A percentile compares a stretch with the other conserved stretches of the same genome.
Evolutionary conservation across 2,329 filamentous ascomycete genomes (phyloP).

Genomic region (Aspergillus floridensis): DNA sequence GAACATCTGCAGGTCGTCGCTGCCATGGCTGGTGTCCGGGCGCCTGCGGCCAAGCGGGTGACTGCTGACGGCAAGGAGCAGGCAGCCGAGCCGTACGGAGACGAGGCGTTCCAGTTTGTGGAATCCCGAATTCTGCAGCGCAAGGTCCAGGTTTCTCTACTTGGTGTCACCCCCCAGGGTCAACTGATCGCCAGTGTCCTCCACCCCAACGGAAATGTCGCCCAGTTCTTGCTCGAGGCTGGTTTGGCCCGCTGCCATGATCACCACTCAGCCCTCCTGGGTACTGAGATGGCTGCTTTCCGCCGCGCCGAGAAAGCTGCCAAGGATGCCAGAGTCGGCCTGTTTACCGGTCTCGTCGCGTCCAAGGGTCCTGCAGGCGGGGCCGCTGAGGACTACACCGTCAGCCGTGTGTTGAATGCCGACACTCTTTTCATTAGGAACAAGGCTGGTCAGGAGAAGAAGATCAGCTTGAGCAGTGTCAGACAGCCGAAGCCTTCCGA

Average conservation of each 20-base stretch:
- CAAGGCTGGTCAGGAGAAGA: constrained; percentile 81
- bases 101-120: constrained; percentile 84
- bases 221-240: constrained; percentile 82
- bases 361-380: constrained; percentile 59
- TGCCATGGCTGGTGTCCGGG: constrained; percentile 81
- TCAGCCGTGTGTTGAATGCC: constrained; percentile 80
- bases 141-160: constrained; percentile 74
- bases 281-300: constrained; percentile 79
- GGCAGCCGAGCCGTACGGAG: constrained; percentile 82
- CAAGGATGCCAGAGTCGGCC: constrained; percentile 69
- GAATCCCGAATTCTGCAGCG: constrained; percentile 84
- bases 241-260: constrained; percentile 92
- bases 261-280: constrained; percentile 90
- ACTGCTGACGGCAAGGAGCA: constrained; percentile 78
- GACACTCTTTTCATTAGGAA: constrained; percentile 85
- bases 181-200: constrained; percentile 85
- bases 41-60: constrained; percentile 83
- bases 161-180: constrained; percentile 84
- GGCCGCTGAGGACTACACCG: constrained; percentile 72
- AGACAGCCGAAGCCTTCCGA: constrained; percentile 89
- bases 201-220: constrained; percentile 89
- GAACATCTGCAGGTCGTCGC: constrained; percentile 88
- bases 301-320: constrained; percentile 84
- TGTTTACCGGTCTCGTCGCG: constrained; percentile 78
- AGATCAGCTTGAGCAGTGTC: constrained; percentile 87